Conservation (phyloP, 176 grass and related monocot genomes). For the Oryza australiensis region DNA sequence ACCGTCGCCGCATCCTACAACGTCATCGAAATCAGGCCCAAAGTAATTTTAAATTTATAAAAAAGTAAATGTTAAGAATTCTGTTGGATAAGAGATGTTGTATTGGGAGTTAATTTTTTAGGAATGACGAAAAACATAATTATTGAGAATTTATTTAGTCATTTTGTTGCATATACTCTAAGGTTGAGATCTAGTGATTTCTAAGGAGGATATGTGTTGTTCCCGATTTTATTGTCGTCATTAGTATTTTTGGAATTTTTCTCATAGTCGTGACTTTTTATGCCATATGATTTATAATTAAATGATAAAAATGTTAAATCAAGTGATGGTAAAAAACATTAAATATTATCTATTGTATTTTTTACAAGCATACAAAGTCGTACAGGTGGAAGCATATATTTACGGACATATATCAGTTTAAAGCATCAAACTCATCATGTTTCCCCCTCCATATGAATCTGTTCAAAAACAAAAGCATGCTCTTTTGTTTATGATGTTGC, state of each 20-base stretch:
- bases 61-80: too few species aligned
- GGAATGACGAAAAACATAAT: too few species aligned
- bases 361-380: not conserved
- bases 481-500: conserved; percentile 21
- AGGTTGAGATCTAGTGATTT: too few species aligned
- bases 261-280: not conserved
- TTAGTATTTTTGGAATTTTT: not conserved
- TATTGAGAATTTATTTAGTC: too few species aligned
- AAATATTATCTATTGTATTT: not conserved
- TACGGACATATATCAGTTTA: too few species aligned
- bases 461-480: conserved; percentile 28
- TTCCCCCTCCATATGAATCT: not conserved
- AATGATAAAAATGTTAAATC: not conserved
- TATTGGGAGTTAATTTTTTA: too few species aligned
- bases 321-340: not conserved
- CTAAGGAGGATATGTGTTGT: not conserved
- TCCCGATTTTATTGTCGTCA: fast-evolving
- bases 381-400: not conserved
- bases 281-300: too few species aligned
- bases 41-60: too few species aligned
- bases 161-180: too few species aligned
- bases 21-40: too few species aligned
- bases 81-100: too few species aligned
- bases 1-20: too few species aligned
- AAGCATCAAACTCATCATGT: not conserved